Base-by-base conservation (phyloP, 2,329 filamentous ascomycete genomes). In the Zalaria obscura region DNA sequence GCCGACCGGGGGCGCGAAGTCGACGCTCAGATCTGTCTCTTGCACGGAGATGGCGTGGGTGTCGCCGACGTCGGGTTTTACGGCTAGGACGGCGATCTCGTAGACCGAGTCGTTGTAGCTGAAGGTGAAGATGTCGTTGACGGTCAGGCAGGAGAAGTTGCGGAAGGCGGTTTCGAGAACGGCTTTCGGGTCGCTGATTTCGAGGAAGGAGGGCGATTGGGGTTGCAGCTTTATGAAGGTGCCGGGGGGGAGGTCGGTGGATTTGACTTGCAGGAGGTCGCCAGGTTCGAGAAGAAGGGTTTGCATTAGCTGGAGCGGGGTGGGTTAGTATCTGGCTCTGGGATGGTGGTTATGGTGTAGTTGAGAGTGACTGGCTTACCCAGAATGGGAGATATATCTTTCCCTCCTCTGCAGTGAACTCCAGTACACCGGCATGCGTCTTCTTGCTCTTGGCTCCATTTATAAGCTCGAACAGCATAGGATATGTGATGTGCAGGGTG, bases 361-460 rank as follows among this genome's bases (percentile, higher is more conserved):
- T 10, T 33, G 35, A 34, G 8, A 38, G 39, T 18, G 35, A 35
- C 6, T 27, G 1, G 45, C 62, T 48, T 66, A 88, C 83, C 89
- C 91, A 98, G 62, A 88, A 86, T 28, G 91, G 91, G 46, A 98
- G 72, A 64, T 98, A 98, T 41, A 93, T 87, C 59, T 91, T 83
- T 39, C 91, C 91, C 62, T 98, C 91, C 58, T 98, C 91, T 3
- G 91, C 91, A 43, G 94, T 91, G 57, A 98, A 98, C 63, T 98
- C 91, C 48, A 98, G 65, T 18, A 98, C 91, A 68, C 91, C 91
- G 4, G 85, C 88, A 63, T 98, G 91, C 26, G 89, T 91, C 58
- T 83, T 80, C 59, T 73, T 80, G 27, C 76, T 76, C 57, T 79
- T 80, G 47, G 81, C 77, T 25, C 88, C 87, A 58, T 96, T 98